Base-by-base conservation (phyloP, 495 filamentous ascomycete genomes). In the Schizothecium vesticola region DNA sequence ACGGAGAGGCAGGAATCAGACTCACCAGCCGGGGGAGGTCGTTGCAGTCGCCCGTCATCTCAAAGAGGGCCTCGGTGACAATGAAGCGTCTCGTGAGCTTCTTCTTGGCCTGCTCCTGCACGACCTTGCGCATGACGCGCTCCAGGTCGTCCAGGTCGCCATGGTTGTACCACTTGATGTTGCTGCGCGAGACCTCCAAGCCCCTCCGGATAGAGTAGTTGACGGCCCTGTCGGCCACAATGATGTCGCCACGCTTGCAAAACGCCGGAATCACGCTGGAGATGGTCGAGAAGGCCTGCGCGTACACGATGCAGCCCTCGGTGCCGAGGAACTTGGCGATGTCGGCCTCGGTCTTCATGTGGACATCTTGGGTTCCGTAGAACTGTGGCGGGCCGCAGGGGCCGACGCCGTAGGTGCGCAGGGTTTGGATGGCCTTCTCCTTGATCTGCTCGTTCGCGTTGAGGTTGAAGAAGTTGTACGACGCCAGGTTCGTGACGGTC, bases 361-460 rank as follows among this genome's bases (percentile, higher is more conserved):
- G 96, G 22, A 99, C 93, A 80, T 99, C 95, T 76, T 99, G 96
- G 25, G 92, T 98, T 64, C 93, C 95, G 81, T 99, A 99, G 81
- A 99, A 99, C 43, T 94, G 92, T 16, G 95, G 94, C 3, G 95
- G 95, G 36, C 94, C 93, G 79, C 95, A 99, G 63, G 95, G 93
- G 23, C 95, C 95, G 43, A 98, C 96, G 56, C 95, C 95, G 73
- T 99, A 98, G 67, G 89, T 94, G 62, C 94, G 91, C 25, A 99
- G 86, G 7, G 94, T 95, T 74, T 93, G 90, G 69, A 98, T 92
- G 0, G 94, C 95, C 75, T 96, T 93, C 64, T 97, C 93, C 75
- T 96, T 97, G 72, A 99, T 86, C 10, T 88, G 85, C 67, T 97
- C 93, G 76, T 97, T 96, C 24, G 86, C 88, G 70, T 94, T 90